Conservation (phyloP, 768 basidiomycete species). For the Pholiota molesta region DNA sequence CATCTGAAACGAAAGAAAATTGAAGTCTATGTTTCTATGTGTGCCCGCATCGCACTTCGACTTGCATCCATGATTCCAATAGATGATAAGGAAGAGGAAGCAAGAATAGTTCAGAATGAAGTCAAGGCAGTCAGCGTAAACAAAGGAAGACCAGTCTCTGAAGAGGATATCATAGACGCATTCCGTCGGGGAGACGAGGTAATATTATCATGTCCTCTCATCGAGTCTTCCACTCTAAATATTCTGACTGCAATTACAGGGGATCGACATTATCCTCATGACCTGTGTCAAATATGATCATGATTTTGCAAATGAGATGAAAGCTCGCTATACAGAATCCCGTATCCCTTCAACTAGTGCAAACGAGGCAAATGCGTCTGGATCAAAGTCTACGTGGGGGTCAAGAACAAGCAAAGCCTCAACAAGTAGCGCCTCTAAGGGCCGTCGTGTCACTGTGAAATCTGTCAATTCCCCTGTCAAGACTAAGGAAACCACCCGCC, state of each 20-base stretch:
- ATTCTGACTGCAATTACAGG: slow-evolving; percentile 15
- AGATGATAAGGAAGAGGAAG: slow-evolving; percentile 14
- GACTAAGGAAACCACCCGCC: not conserved
- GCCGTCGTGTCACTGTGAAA: not conserved
- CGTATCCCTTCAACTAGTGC: not conserved
- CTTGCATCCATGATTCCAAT: slow-evolving; percentile 16
- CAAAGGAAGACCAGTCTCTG: slow-evolving; percentile 5
- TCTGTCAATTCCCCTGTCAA: not conserved
- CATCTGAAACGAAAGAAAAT: slow-evolving; percentile 7
- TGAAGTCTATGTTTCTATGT: slow-evolving; percentile 25
- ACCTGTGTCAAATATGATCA: slow-evolving; percentile 33
- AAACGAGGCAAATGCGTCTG: no score
- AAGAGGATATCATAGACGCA: slow-evolving; percentile 22
- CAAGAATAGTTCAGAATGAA: slow-evolving; percentile 11
- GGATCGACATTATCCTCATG: slow-evolving; percentile 33
- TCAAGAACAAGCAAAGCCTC: not conserved
- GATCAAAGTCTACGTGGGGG: not conserved
- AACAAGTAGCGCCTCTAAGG: not conserved
- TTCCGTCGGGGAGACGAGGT: slow-evolving; percentile 33
- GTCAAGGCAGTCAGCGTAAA: slow-evolving; percentile 11
- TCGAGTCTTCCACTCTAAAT: not conserved
- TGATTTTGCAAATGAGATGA: slow-evolving; percentile 28
- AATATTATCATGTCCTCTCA: not conserved
- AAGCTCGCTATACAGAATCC: not conserved
- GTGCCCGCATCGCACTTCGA: slow-evolving; percentile 26